phyloP scores from a whole-genome alignment of 495 filamentous ascomycete species.

The Penicillium dipodomyicola region DNA sequence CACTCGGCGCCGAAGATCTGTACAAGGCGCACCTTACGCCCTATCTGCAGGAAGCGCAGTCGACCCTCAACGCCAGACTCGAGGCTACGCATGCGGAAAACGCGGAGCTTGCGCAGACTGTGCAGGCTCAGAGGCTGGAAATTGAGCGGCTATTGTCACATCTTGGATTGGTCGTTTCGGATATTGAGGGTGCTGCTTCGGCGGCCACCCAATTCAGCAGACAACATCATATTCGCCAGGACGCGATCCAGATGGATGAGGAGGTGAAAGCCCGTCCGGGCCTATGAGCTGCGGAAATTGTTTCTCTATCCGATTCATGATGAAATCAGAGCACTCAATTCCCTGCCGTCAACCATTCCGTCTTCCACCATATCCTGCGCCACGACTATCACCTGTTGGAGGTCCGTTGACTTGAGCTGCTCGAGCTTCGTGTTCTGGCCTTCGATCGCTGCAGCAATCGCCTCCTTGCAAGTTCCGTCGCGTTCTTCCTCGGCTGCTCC shows the following conservation, averaged over 20 bases:
- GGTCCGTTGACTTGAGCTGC: slow-evolving; percentile 31
- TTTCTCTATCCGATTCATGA: slow-evolving; percentile 27
- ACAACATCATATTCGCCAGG: slow-evolving; percentile 41
- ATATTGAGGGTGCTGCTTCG: slow-evolving; percentile 64
- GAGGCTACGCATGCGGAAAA: slow-evolving; percentile 64
- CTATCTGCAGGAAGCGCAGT: slow-evolving; percentile 59
- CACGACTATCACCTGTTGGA: slow-evolving; percentile 35
- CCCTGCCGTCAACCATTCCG: slow-evolving; percentile 39
- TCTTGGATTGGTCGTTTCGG: slow-evolving; percentile 64
- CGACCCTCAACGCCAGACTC: slow-evolving; percentile 59
- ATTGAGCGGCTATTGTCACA: slow-evolving; percentile 64
- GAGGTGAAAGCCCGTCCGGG: slow-evolving; percentile 37
- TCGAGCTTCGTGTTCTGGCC: slow-evolving; percentile 43
- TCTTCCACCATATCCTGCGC: slow-evolving; percentile 53
- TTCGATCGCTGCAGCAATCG: slow-evolving; percentile 44
- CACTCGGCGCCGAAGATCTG: slow-evolving; percentile 63
- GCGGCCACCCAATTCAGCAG: slow-evolving; percentile 43
- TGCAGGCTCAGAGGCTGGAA: slow-evolving; percentile 68
- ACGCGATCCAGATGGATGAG: slow-evolving; percentile 44
- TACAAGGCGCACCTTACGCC: slow-evolving; percentile 70
- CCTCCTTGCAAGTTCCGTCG: slow-evolving; percentile 48
- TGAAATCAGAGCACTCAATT: slow-evolving; percentile 39
- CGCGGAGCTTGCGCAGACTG: slow-evolving; percentile 55
- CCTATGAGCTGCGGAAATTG: slow-evolving; percentile 16
- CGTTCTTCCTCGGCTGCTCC: slow-evolving; percentile 42